Conservation (phyloP, 306 rosid genomes). For the Vigna nakashimae region DNA sequence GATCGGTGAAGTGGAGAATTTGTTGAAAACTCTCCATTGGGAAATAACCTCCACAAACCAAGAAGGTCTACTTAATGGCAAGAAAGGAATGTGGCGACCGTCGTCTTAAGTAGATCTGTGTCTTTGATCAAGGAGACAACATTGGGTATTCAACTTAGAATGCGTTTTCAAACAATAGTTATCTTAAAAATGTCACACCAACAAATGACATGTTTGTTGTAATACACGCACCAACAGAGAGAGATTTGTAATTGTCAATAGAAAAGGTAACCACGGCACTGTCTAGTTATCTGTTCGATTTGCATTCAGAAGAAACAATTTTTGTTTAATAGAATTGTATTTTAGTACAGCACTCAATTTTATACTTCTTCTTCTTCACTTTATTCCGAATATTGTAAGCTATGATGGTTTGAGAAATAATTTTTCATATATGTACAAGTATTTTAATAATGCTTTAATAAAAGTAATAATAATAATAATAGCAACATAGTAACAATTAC, state of each 20-base stretch:
- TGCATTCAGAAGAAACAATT: slow-evolving; percentile 14
- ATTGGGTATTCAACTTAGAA: slow-evolving; percentile 25
- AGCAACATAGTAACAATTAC: too few species aligned
- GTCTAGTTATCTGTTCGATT: neutral
- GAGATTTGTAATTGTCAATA: slow-evolving; percentile 24
- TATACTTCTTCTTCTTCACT: neutral
- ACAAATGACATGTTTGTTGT: neutral
- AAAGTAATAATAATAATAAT: too few species aligned
- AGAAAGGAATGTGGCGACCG: slow-evolving; percentile 81
- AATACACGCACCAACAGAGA: neutral
- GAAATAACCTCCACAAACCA: slow-evolving; percentile 74
- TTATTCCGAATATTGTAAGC: neutral
- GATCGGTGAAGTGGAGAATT: slow-evolving; percentile 65
- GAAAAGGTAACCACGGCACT: slow-evolving; percentile 19
- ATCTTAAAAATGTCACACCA: neutral
- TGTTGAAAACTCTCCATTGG: slow-evolving; percentile 78
- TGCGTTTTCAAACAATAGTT: neutral
- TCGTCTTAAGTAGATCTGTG: slow-evolving; percentile 45
- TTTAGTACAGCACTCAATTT: neutral
- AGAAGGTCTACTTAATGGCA: slow-evolving; percentile 77
- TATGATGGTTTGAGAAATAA: too few species aligned
- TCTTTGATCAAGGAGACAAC: slow-evolving; percentile 41
- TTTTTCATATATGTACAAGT: too few species aligned
- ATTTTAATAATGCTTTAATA: too few species aligned
- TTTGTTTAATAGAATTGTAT: neutral